Evolutionary conservation across 768 basidiomycete genomes (phyloP).

Genomic region (Suillus paluster): DNA sequence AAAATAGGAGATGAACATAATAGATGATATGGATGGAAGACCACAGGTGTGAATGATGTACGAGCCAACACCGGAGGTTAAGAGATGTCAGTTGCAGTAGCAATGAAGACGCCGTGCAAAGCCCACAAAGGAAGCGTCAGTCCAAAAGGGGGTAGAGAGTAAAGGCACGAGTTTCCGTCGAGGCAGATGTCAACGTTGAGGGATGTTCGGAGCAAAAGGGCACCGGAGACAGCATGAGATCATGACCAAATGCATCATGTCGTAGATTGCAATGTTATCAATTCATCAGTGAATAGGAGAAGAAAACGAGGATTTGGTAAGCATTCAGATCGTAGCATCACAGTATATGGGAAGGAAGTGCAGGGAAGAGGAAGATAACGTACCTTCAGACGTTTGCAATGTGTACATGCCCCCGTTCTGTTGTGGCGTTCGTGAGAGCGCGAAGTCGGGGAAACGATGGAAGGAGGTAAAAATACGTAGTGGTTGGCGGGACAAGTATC

Average conservation of each 20-base stretch:
- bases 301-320: constrained; percentile 23
- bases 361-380: constrained; percentile 27
- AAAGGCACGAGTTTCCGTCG: constrained; percentile 4
- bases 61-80: constrained; percentile 25
- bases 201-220: constrained; percentile 21
- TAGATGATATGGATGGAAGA: neutral
- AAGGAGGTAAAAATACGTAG: constrained; percentile 9
- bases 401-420: constrained; percentile 82
- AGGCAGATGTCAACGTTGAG: constrained; percentile 14
- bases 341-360: constrained; percentile 7
- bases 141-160: neutral
- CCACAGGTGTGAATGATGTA: constrained; percentile 5
- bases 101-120: constrained; percentile 15
- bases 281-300: constrained; percentile 14
- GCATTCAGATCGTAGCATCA: constrained; percentile 12
- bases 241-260: constrained; percentile 18
- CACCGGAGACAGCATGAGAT: constrained; percentile 20
- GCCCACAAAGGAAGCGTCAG: neutral
- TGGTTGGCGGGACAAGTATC: constrained; percentile 16
- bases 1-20: neutral
- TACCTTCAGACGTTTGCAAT: constrained; percentile 90
- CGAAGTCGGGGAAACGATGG: constrained; percentile 12
- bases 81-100: constrained; percentile 28
- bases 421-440: constrained; percentile 12
- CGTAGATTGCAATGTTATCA: constrained; percentile 18